A percentile compares a stretch with the other conserved stretches of the same genome.
phyloP scores from a whole-genome alignment of 495 filamentous ascomycete species.

The Aspergillus sclerotioniger region DNA sequence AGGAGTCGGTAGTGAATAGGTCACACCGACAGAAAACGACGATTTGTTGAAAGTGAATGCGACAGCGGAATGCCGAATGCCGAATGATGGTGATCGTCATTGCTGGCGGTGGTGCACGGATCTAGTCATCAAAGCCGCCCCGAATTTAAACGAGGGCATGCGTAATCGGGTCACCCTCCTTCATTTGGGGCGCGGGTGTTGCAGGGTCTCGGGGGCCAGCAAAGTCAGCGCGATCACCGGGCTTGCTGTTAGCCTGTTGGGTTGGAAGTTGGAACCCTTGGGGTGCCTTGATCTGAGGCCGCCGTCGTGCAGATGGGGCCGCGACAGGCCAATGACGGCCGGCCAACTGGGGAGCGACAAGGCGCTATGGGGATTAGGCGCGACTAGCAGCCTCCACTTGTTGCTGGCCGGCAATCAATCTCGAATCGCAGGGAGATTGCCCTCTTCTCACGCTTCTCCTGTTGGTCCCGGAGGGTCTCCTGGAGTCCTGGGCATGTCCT shows the following conservation, averaged over 20 bases:
- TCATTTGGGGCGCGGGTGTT: too few relatives aligned
- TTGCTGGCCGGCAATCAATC: background rate
- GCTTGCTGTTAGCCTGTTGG: too few relatives aligned
- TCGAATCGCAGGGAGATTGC: background rate
- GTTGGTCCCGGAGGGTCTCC: background rate
- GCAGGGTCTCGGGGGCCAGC: too few relatives aligned
- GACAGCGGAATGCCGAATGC: background rate
- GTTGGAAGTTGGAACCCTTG: background rate
- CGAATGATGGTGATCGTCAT: background rate
- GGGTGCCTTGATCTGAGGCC: background rate
- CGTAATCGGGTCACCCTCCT: too few relatives aligned
- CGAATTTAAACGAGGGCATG: too few relatives aligned
- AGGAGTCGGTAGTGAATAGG: slow-evolving; percentile 4
- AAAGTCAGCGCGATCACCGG: too few relatives aligned
- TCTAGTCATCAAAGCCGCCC: too few relatives aligned
- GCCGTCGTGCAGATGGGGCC: background rate
- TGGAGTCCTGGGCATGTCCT: background rate
- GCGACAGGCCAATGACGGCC: background rate
- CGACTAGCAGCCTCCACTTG: background rate
- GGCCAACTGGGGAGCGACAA: background rate
- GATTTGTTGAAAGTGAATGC: background rate
- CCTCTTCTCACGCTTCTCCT: too few relatives aligned
- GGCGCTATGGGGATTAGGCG: too few relatives aligned
- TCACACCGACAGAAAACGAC: background rate
- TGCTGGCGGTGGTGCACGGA: too few relatives aligned